Evolutionary conservation across 345 rosid genomes (phyloP).

Genomic region (Dipteronia sinensis): DNA sequence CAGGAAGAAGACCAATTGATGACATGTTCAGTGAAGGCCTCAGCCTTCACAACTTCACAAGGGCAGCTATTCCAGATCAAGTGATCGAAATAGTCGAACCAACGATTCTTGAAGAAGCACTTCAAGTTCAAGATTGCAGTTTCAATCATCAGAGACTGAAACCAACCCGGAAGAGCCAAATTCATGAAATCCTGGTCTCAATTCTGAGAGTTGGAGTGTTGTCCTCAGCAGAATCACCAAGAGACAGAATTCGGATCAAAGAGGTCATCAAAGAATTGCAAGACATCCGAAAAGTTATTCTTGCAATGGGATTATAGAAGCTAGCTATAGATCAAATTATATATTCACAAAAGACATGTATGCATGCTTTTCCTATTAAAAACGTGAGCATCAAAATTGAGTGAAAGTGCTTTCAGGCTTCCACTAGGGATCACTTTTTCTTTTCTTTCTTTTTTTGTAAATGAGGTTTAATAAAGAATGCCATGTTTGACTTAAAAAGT

Average conservation of each 20-base stretch:
- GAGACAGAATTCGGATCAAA: conserved; percentile 21
- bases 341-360: too few relatives aligned
- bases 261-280: conserved; percentile 18
- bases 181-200: conserved; percentile 14
- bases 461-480: not conserved
- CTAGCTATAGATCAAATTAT: not conserved
- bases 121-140: not conserved
- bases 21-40: conserved; percentile 32
- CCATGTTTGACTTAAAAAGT: not conserved
- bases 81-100: conserved; percentile 19
- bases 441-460: not conserved
- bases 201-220: conserved; percentile 23
- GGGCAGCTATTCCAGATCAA: conserved; percentile 24
- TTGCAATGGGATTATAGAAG: not conserved
- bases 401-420: not conserved
- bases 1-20: conserved; percentile 34
- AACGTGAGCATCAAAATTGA: not conserved
- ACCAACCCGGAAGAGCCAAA: conserved; percentile 6
- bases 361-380: not conserved
- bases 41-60: conserved; percentile 29
- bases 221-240: conserved; percentile 23
- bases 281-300: not conserved
- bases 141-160: not conserved
- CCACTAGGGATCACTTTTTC: not conserved
- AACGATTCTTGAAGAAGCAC: conserved; percentile 20